Conservation (phyloP, 306 rosid genomes). For the Acacia acuminata region DNA sequence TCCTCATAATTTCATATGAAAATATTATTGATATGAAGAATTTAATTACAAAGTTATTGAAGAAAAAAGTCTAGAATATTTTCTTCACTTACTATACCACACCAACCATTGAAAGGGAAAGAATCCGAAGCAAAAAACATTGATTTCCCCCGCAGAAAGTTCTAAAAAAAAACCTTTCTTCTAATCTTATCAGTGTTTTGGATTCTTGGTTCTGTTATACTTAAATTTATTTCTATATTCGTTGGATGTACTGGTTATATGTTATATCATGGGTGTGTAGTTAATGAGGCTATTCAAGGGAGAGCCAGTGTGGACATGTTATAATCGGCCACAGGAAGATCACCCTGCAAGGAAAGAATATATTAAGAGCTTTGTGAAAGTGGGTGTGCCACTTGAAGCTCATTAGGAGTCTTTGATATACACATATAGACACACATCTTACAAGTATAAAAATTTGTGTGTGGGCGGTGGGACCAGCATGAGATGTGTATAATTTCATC, state of each 20-base stretch:
- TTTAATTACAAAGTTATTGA: too few species aligned
- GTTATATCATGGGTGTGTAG: conserved; percentile 27
- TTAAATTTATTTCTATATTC: neutral
- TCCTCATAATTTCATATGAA: neutral
- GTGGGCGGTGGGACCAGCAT: neutral
- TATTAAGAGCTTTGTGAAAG: conserved; percentile 52
- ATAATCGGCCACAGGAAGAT: conserved; percentile 86
- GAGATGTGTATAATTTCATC: neutral
- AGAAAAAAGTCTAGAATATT: too few species aligned
- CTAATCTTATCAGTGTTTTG: neutral
- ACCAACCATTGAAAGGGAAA: neutral
- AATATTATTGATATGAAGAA: neutral
- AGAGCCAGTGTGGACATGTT: conserved; percentile 88
- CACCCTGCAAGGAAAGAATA: conserved; percentile 87
- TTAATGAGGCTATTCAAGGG: conserved; percentile 87
- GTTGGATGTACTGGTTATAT: neutral
- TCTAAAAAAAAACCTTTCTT: neutral
- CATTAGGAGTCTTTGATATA: conserved; percentile 36
- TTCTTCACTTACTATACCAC: too few species aligned
- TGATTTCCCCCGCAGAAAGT: neutral
- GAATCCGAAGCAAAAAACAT: neutral
- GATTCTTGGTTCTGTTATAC: neutral
- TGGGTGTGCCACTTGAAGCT: conserved; percentile 62
- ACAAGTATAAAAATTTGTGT: neutral
- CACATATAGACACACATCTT: neutral